Evolutionary conservation across 495 filamentous ascomycete genomes (phyloP).

Genomic region (Penicillium roqueforti): DNA sequence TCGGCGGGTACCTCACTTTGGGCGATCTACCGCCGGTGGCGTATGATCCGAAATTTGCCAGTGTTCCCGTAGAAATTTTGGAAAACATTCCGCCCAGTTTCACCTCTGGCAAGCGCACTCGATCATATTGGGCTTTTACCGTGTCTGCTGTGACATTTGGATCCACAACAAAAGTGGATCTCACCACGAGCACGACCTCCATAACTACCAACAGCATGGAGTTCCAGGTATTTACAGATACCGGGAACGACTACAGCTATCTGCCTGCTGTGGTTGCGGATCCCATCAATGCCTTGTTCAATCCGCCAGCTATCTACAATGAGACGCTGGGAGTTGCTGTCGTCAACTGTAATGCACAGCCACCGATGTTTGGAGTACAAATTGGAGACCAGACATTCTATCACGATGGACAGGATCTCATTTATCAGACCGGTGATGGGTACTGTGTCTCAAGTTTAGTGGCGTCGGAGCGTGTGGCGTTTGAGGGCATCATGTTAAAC

Average conservation of each 20-base stretch:
- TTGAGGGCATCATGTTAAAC: constrained; percentile 36
- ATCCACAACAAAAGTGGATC: not conserved
- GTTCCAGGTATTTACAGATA: constrained; percentile 58
- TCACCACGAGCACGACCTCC: not conserved
- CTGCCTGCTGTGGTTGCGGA: constrained; percentile 53
- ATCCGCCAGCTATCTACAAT: constrained; percentile 47
- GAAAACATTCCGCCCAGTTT: constrained; percentile 14
- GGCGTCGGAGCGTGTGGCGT: constrained; percentile 21
- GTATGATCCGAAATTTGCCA: constrained; percentile 13
- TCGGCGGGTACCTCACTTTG: constrained; percentile 27
- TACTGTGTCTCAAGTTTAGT: constrained; percentile 33
- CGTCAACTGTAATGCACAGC: constrained; percentile 58
- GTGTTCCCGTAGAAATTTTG: constrained; percentile 24
- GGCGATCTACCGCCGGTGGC: constrained; percentile 25
- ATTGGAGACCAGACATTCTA: constrained; percentile 48
- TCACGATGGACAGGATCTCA: constrained; percentile 48
- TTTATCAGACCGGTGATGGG: constrained; percentile 37
- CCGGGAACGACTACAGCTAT: constrained; percentile 63
- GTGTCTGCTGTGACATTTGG: constrained; percentile 19
- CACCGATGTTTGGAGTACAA: constrained; percentile 49
- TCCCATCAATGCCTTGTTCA: constrained; percentile 56
- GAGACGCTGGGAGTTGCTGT: constrained; percentile 45
- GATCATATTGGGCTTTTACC: constrained; percentile 28
- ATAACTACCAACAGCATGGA: constrained; percentile 14
- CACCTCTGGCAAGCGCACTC: constrained; percentile 8